These are phyloP conservation scores for Penicillium pancosmium DNA, from an alignment of 495 filamentous ascomycete genomes.

Conservation along the genomic window DNA sequence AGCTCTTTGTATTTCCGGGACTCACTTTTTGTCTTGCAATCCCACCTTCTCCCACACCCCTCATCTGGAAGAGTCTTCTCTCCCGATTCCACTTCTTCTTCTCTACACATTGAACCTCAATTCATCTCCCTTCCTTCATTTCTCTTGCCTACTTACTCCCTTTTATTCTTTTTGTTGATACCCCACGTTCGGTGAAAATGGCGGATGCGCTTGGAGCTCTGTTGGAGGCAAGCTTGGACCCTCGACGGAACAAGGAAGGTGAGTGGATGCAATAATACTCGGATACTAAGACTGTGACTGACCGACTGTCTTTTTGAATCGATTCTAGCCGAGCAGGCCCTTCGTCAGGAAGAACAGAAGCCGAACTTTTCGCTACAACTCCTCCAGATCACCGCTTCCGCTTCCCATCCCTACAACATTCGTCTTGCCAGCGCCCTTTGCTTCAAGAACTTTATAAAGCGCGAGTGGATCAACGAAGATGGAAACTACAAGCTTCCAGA, in stretches of 20 bases:
- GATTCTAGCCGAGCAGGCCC: slow-evolving; percentile 71
- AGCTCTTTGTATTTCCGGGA: slow-evolving; percentile 18
- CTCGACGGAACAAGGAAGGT: slow-evolving; percentile 86
- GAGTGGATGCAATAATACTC: slow-evolving; percentile 26
- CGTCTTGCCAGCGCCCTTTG: slow-evolving; percentile 89
- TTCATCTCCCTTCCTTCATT: background rate
- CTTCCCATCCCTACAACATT: slow-evolving; percentile 67
- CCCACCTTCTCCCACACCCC: background rate
- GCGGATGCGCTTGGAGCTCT: slow-evolving; percentile 72
- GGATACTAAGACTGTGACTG: slow-evolving; percentile 11
- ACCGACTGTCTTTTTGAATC: slow-evolving; percentile 14
- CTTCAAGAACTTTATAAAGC: slow-evolving; percentile 97
- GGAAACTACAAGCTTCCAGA: slow-evolving; percentile 82
- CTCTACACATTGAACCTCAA: background rate
- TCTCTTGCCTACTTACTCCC: slow-evolving; percentile 11
- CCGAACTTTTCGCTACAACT: slow-evolving; percentile 85
- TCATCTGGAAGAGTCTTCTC: background rate
- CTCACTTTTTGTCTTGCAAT: slow-evolving; percentile 11
- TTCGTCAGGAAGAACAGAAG: slow-evolving; percentile 75
- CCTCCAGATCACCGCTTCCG: slow-evolving; percentile 82
- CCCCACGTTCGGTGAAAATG: slow-evolving; percentile 59
- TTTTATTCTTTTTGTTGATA: slow-evolving; percentile 23
- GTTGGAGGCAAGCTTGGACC: slow-evolving; percentile 85
- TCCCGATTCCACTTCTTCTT: background rate
- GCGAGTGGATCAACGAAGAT: slow-evolving; percentile 92